Percentiles rank a stretch among this genome's conserved stretches.
Conservation (phyloP, 139 green algal genomes). For the Nannochloris sp. region DNA sequence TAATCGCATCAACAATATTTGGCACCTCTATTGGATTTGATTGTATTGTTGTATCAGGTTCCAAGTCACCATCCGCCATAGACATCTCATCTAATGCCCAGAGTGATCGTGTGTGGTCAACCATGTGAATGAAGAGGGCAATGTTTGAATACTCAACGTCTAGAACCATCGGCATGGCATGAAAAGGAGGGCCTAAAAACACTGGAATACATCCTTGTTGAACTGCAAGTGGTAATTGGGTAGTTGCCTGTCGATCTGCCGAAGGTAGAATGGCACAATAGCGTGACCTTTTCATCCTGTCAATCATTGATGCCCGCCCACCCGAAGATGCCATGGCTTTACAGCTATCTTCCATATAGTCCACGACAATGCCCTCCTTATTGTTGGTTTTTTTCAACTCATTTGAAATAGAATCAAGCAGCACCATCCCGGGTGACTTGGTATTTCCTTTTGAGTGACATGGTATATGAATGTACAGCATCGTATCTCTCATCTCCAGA, state of each 20-base stretch:
- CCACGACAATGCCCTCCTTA: too few relatives aligned
- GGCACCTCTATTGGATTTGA: conserved; percentile 1
- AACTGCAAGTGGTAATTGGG: not conserved
- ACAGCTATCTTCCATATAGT: too few relatives aligned
- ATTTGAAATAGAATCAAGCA: too few relatives aligned
- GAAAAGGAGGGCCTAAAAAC: conserved; percentile 13
- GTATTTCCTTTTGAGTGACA: not conserved
- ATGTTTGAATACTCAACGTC: conserved; percentile 6
- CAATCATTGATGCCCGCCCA: not conserved
- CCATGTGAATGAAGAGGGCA: conserved; percentile 7
- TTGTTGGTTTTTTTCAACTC: too few relatives aligned
- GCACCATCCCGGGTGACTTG: too few relatives aligned
- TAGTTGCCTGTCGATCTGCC: not conserved
- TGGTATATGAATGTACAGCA: not conserved
- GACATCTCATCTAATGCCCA: not conserved
- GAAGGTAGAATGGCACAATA: conserved; percentile 1
- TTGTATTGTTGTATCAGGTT: not conserved
- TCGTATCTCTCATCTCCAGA: not conserved
- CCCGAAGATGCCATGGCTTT: too few relatives aligned
- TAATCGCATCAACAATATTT: not conserved
- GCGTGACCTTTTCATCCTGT: not conserved
- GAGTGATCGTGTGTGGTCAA: not conserved
- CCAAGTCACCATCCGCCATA: conserved; percentile 4
- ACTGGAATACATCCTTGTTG: conserved; percentile 12
- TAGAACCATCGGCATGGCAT: not conserved